Conservation (phyloP, 192 early-diverging fungal genomes). For the Entomortierella parvispora region DNA sequence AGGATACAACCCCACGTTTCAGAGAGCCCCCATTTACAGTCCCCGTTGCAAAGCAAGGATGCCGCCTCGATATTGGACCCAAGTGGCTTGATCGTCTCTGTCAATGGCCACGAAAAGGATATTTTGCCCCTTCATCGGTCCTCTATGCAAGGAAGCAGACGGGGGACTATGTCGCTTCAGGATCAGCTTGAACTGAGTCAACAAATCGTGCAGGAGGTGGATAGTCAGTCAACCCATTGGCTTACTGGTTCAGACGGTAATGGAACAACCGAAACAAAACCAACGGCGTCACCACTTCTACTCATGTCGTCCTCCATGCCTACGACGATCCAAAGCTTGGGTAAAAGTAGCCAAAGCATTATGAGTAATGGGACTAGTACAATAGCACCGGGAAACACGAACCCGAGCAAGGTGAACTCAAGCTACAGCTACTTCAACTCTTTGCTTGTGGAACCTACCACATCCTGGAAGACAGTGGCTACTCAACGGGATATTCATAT, state of each 20-base stretch:
- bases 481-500: slow-evolving; percentile 41
- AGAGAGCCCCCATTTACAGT: slow-evolving; percentile 2
- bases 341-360: slow-evolving; percentile 33
- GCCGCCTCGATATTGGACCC: background rate
- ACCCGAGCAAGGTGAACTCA: slow-evolving; percentile 42
- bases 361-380: slow-evolving; percentile 44
- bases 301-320: slow-evolving; percentile 51
- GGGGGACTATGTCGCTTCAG: slow-evolving; percentile 39
- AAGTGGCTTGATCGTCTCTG: slow-evolving; percentile 30
- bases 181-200: slow-evolving; percentile 46
- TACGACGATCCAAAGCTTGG: slow-evolving; percentile 31
- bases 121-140: slow-evolving; percentile 27
- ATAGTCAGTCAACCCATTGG: slow-evolving; percentile 14
- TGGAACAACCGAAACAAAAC: slow-evolving; percentile 12
- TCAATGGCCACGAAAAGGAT: slow-evolving; percentile 42
- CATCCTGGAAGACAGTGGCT: slow-evolving; percentile 41
- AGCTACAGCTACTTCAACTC: slow-evolving; percentile 46
- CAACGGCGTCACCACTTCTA: slow-evolving; percentile 33
- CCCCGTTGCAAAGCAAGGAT: background rate
- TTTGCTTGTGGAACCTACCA: slow-evolving; percentile 31
- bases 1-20: slow-evolving; percentile 25
- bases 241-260: slow-evolving; percentile 14
- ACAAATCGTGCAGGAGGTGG: slow-evolving; percentile 47
- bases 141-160: slow-evolving; percentile 11
- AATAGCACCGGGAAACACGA: slow-evolving; percentile 33